phyloP scores from a whole-genome alignment of 352 stramenopile species.

The Pythium dissimile region DNA sequence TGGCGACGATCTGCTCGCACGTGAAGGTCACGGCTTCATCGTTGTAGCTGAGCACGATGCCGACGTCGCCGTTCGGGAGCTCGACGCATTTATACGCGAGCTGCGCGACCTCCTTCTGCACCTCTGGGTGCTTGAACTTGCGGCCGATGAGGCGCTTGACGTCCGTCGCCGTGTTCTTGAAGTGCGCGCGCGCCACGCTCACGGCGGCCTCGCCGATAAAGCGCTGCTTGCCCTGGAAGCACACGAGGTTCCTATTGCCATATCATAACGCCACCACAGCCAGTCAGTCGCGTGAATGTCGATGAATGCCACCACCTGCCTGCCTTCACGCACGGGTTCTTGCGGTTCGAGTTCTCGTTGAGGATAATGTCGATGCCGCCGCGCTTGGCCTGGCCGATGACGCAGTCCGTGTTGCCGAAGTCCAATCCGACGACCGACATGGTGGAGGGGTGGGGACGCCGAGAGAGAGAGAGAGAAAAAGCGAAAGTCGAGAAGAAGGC shows the following conservation, averaged over 20 bases:
- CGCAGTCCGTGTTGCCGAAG: constrained; percentile 95
- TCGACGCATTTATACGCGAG: constrained; percentile 91
- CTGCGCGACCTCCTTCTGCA: constrained; percentile 94
- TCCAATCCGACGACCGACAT: constrained; percentile 98
- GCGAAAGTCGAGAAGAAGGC: constrained; percentile 1
- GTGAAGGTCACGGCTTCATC: constrained; percentile 90
- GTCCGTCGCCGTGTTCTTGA: constrained; percentile 97
- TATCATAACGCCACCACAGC: background rate
- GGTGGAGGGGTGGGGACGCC: background rate
- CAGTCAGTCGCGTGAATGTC: background rate
- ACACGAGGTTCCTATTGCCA: constrained; percentile 73
- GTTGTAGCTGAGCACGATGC: constrained; percentile 92
- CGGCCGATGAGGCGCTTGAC: constrained; percentile 97
- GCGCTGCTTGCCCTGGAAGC: constrained; percentile 87
- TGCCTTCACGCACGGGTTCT: constrained; percentile 87
- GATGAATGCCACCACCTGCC: no score
- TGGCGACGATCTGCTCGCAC: constrained; percentile 95
- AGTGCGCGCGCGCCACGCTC: constrained; percentile 94
- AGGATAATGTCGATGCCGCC: constrained; percentile 99
- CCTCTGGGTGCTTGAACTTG: constrained; percentile 94
- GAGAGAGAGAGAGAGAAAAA: constrained; percentile 7
- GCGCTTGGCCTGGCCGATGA: constrained; percentile 95
- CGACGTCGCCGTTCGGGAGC: constrained; percentile 83
- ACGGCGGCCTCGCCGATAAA: constrained; percentile 93
- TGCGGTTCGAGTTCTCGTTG: constrained; percentile 99